Evolutionary conservation across 305 asterid species (phyloP), one percentile per base, ranked within the genome.

Genomic region (Fraxinus sp.): DNA sequence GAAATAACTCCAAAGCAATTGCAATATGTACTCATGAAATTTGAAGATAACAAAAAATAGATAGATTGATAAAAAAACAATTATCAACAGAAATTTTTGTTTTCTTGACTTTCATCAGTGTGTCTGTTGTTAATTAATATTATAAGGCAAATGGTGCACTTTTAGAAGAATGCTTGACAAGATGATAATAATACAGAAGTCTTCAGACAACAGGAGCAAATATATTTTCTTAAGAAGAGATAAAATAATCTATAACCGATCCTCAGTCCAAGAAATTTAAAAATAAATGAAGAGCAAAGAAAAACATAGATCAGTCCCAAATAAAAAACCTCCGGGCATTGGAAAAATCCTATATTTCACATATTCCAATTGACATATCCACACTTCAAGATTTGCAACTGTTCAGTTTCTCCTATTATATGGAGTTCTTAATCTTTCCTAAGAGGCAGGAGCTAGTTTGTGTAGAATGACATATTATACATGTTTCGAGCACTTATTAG

Each of bases 271-370:
- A 35, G 46, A 83, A 18, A 74, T 49, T 44, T 28, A 49, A n/a
- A 8, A 16, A 16, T 20, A 70, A 57, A 14, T n/a, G 14, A 82
- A 72, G 7, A 80, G 55, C 44, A 70, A 77, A 78, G 10, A 79
- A 78, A 74, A 62, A 35, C 32, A 52, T 73, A 36, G 41, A 80
- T 37, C 28, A 66, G 57, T 76, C 76, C 71, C 55, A 76, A 80
- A 71, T 76, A 39, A 35, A 81, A 73, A 73, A 76, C 73, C 72
- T 73, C 74, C n/a, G 79, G 72, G 49, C 52, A 81, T 10, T 49
- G 74, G 74, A 18, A 81, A 49, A 77, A 73, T 10, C 44, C 16
- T 39, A 75, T 52, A 37, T 20, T 62, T 52, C 64, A 3, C 18
- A 78, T 62, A 70, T 36, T 32, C 7, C 32, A 55, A 26, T 49